phyloP scores from a whole-genome alignment of 1,284 basidiomycete species.

The Stereum hirsutum region DNA sequence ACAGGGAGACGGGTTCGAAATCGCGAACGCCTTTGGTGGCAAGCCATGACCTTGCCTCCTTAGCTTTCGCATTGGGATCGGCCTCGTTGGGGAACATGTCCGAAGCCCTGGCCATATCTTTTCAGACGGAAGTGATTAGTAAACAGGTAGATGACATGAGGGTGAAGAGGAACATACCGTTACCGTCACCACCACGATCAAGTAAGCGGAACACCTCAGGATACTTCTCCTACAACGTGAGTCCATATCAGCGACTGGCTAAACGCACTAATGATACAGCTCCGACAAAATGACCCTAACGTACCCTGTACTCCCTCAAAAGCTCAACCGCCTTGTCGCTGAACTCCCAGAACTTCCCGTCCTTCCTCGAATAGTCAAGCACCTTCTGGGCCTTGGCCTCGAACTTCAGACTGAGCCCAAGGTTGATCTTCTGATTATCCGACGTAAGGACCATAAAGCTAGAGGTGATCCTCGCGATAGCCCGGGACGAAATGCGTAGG shows the following conservation, averaged over 20 bases:
- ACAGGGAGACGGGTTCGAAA: slow-evolving; percentile 89
- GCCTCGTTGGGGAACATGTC: slow-evolving; percentile 63
- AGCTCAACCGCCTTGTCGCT: slow-evolving; percentile 82
- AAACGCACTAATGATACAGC: neutral
- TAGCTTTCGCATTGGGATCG: slow-evolving; percentile 64
- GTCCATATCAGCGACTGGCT: too few relatives aligned
- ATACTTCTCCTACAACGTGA: slow-evolving; percentile 65
- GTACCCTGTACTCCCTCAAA: slow-evolving; percentile 76
- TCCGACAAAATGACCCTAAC: slow-evolving; percentile 8
- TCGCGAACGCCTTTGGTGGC: slow-evolving; percentile 81
- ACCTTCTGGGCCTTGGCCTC: slow-evolving; percentile 96
- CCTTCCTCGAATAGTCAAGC: slow-evolving; percentile 86
- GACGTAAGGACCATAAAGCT: slow-evolving; percentile 80
- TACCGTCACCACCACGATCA: slow-evolving; percentile 64
- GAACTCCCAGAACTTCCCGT: slow-evolving; percentile 87
- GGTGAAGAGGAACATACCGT: neutral
- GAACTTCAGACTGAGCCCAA: slow-evolving; percentile 94
- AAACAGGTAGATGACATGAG: too few relatives aligned
- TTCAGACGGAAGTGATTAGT: too few relatives aligned
- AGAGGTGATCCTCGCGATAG: slow-evolving; percentile 85
- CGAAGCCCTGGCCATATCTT: slow-evolving; percentile 66
- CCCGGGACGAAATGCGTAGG: slow-evolving; percentile 65
- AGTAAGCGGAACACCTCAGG: slow-evolving; percentile 75
- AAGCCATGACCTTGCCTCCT: slow-evolving; percentile 81
- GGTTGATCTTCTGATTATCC: slow-evolving; percentile 78